Evolutionary conservation across 192 early-diverging fungal species (phyloP).

Genomic region (Jimgerdemannia lactiflua): DNA sequence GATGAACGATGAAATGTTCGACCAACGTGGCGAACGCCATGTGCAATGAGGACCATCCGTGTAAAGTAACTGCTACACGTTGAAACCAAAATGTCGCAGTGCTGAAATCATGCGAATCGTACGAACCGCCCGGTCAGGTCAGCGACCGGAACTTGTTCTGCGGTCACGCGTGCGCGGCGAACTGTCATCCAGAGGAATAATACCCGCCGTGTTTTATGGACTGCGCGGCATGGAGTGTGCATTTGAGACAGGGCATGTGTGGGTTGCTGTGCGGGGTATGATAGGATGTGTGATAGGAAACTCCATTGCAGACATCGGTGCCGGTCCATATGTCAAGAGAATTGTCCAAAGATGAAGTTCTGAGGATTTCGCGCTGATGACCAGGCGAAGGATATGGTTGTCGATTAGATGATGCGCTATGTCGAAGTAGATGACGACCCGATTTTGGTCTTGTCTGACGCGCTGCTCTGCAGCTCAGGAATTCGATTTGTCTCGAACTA

Average conservation of each 20-base stretch:
- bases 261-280: constrained; percentile 49
- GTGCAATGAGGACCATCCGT: constrained; percentile 30
- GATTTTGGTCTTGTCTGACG: constrained; percentile 28
- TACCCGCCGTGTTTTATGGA: constrained; percentile 39
- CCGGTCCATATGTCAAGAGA: constrained; percentile 45
- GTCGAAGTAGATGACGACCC: constrained; percentile 40
- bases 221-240: constrained; percentile 37
- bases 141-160: constrained; percentile 32
- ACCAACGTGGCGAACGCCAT: too few relatives aligned
- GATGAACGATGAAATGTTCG: too few relatives aligned
- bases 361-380: constrained; percentile 31
- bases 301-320: constrained; percentile 49
- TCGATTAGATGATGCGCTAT: constrained; percentile 34
- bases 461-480: too few relatives aligned
- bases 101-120: background rate
- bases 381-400: constrained; percentile 12
- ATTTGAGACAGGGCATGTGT: constrained; percentile 37
- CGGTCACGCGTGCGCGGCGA: constrained; percentile 19
- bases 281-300: constrained; percentile 36
- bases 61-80: constrained; percentile 26
- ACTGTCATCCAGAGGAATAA: constrained; percentile 12
- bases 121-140: constrained; percentile 15
- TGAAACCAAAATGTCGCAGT: background rate
- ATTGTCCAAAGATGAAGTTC: constrained; percentile 19
- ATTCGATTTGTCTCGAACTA: too few relatives aligned